These are phyloP conservation scores for Microbotryum scabiosae DNA, from an alignment of 1,284 basidiomycete genomes.

Conservation along the genomic window DNA sequence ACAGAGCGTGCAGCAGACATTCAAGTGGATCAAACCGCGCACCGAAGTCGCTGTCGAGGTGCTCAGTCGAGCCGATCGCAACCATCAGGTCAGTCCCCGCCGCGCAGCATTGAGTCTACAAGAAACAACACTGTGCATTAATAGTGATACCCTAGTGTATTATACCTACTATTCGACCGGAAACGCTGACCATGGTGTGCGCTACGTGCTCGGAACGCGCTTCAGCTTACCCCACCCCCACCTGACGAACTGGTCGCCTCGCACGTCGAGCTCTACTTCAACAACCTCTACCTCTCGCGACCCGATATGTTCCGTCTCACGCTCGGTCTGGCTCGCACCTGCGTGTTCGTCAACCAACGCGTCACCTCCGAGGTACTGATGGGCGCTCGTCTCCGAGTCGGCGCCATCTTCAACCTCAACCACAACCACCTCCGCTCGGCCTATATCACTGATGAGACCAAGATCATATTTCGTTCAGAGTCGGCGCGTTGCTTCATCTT, in stretches of 20 bases:
- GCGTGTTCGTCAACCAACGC: conserved; percentile 54
- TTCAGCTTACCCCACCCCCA: conserved; percentile 20
- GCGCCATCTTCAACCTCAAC: conserved; percentile 59
- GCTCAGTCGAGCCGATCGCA: neutral
- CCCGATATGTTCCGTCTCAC: conserved; percentile 87
- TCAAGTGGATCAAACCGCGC: conserved; percentile 23
- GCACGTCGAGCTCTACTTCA: conserved; percentile 78
- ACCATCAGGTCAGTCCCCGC: no score
- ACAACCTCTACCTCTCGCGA: conserved; percentile 59
- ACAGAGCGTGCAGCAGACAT: conserved; percentile 13
- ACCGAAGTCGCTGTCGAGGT: conserved; percentile 10
- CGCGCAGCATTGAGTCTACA: neutral
- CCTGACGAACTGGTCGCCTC: conserved; percentile 47
- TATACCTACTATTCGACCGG: no score
- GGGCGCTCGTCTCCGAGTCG: conserved; percentile 67
- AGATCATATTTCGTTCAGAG: conserved; percentile 78
- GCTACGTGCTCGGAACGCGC: no score
- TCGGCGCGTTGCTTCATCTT: conserved; percentile 81
- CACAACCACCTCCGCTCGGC: conserved; percentile 51
- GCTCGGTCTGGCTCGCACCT: conserved; percentile 52
- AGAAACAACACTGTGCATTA: neutral
- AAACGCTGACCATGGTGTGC: no score
- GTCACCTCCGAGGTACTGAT: conserved; percentile 52
- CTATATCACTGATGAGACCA: conserved; percentile 72
- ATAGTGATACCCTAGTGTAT: no score